Evolutionary conservation across 2,329 filamentous ascomycete genomes (phyloP).

Genomic region (Coccinonectria pachysandricola): DNA sequence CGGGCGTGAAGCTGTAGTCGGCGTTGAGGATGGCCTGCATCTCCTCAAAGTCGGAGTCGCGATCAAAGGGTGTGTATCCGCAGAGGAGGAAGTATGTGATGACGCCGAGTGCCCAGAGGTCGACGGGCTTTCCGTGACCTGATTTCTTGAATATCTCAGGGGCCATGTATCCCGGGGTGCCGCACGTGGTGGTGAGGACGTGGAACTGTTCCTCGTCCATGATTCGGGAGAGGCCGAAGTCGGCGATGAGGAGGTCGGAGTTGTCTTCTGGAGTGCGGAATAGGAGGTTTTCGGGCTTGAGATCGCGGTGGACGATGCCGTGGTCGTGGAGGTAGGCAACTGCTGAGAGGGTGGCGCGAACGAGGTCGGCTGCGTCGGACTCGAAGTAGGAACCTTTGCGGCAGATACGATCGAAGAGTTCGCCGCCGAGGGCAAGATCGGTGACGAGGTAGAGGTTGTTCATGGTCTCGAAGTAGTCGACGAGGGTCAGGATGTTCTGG

Average conservation of each 20-base stretch:
- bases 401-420: constrained; percentile 97
- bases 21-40: constrained; percentile 98
- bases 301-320: constrained; percentile 93
- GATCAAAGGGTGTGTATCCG: constrained; percentile 96
- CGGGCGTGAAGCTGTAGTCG: constrained; percentile 88
- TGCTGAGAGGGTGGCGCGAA: constrained; percentile 89
- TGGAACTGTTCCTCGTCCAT: constrained; percentile 99
- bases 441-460: constrained; percentile 98
- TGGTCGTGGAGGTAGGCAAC: constrained; percentile 98
- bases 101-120: constrained; percentile 96
- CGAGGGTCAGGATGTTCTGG: constrained; percentile 92
- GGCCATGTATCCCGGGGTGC: constrained; percentile 97
- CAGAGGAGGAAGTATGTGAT: constrained; percentile 98
- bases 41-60: constrained; percentile 94
- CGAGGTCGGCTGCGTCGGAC: constrained; percentile 88
- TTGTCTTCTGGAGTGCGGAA: constrained; percentile 98
- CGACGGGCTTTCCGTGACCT: constrained; percentile 94
- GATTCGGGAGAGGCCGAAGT: constrained; percentile 90
- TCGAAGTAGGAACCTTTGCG: constrained; percentile 98
- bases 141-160: constrained; percentile 99
- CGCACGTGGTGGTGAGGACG: constrained; percentile 92
- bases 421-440: constrained; percentile 88
- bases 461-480: constrained; percentile 99
- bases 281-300: constrained; percentile 94
- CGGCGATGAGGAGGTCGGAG: constrained; percentile 89